Percentiles rank a stretch among this genome's conserved stretches.
These are phyloP conservation scores for Podila verticillata DNA, from an alignment of 192 early-diverging fungal species.

Conservation along the genomic window DNA sequence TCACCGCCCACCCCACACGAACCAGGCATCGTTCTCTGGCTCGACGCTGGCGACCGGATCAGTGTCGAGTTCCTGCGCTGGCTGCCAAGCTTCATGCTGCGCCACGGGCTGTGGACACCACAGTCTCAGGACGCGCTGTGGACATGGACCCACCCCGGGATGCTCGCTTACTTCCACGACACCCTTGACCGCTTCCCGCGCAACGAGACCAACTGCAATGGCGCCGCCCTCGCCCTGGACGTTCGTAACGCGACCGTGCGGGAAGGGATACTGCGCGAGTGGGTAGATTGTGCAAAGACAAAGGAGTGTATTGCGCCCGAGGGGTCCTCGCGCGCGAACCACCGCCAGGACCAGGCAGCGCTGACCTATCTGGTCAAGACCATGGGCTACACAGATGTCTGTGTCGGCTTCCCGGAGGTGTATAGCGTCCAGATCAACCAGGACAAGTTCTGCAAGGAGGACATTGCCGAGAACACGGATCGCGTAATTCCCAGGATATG, in stretches of 20 bases:
- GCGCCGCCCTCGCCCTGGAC: conserved; percentile 58
- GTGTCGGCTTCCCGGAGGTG: conserved; percentile 16
- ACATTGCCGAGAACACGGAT: conserved; percentile 11
- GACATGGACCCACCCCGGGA: conserved; percentile 56
- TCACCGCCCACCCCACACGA: conserved; percentile 5
- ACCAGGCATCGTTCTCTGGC: conserved; percentile 57
- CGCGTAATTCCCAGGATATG: conserved; percentile 1
- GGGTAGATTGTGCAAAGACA: conserved; percentile 52
- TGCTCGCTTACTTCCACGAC: conserved; percentile 53
- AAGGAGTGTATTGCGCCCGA: conserved; percentile 63
- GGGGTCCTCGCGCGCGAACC: conserved; percentile 56
- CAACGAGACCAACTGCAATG: conserved; percentile 55
- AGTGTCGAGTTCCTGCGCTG: conserved; percentile 44
- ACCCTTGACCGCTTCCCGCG: conserved; percentile 26
- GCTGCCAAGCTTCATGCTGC: conserved; percentile 33
- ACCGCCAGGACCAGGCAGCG: conserved; percentile 59
- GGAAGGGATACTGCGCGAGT: conserved; percentile 52
- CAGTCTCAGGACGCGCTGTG: conserved; percentile 35
- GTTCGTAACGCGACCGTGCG: conserved; percentile 37
- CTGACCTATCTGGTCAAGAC: conserved; percentile 58
- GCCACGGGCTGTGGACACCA: conserved; percentile 57
- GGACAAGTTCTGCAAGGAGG: conserved; percentile 38
- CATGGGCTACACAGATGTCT: conserved; percentile 29
- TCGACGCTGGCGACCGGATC: conserved; percentile 56
- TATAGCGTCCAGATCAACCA: conserved; percentile 36